Conservation (phyloP, 495 filamentous ascomycete species). For the Tuber borchii region DNA sequence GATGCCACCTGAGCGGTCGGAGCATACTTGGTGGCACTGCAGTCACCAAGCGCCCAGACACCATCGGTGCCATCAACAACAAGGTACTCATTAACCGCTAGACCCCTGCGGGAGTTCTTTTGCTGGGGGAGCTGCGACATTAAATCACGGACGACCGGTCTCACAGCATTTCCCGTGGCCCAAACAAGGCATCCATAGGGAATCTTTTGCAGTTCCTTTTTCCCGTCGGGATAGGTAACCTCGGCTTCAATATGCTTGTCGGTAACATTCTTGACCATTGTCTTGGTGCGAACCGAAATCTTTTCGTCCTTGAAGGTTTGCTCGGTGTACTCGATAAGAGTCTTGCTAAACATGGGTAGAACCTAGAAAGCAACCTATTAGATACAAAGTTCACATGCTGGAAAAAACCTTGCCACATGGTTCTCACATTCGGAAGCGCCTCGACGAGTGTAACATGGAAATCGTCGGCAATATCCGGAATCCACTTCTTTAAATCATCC, state of each 20-base stretch:
- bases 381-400: conserved; percentile 17
- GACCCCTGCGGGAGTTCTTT: conserved; percentile 86
- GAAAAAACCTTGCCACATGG: not conserved
- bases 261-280: conserved; percentile 95
- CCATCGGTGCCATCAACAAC: conserved; percentile 95
- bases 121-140: conserved; percentile 90
- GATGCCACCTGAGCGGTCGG: conserved; percentile 94
- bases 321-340: conserved; percentile 98
- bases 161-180: conserved; percentile 95
- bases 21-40: conserved; percentile 91
- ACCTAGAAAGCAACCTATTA: conserved; percentile 46
- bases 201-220: conserved; percentile 69
- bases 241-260: conserved; percentile 93
- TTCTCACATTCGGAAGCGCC: conserved; percentile 77
- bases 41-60: conserved; percentile 84
- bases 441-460: conserved; percentile 97
- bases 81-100: conserved; percentile 95
- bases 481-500: conserved; percentile 93
- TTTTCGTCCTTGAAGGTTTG: conserved; percentile 97
- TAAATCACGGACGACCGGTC: conserved; percentile 78
- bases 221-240: conserved; percentile 74
- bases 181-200: conserved; percentile 96
- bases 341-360: conserved; percentile 97
- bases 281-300: conserved; percentile 95
- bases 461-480: conserved; percentile 86